Evolutionary conservation across 1,139 yeast genomes (phyloP), one percentile per base, ranked within the genome.

Genomic region (Tardiomyces blankii): DNA sequence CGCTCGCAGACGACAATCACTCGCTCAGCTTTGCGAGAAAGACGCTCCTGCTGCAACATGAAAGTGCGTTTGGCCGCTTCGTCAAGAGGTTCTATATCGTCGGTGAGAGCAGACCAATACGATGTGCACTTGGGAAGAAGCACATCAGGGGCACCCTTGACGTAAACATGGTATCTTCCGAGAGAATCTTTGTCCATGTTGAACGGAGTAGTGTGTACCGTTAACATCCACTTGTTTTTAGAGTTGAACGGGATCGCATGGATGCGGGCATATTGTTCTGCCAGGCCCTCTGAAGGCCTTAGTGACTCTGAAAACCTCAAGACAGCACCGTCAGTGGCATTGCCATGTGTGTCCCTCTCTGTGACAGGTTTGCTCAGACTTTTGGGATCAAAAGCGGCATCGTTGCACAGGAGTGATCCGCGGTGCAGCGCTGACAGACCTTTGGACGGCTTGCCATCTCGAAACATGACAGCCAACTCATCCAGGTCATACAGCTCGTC

Each of bases 61-160:
- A 87, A 87, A 78, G 84, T 83, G 73, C 85, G 94, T 68, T 86
- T 89, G 72, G 85, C 75, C 70, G 87, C 96, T 3, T 14, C 39
- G 19, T 35, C 39, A 19, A 35, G 39, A 18, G 18, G 5, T 14
- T 35, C 39, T 40, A 68, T 72, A 6, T 43, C 38, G 16, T 30
- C 16, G 5, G 9, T 30, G n/a, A 13, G 35, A 5, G 16, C 35
- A 9, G 35, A 14, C 59, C 59, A 13, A 48, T 47, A 28, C 50
- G 41, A 12, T 75, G 62, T 48, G 50, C 75, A 69, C 41, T 61
- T 63, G 9, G 62, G 55, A 42, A 73, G 48, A 38, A 74, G 59
- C 40, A 72, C 66, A 55, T 74, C 78, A 1, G 78, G 78, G 1
- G 78, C 78, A 42, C 78, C 77, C 55, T 74, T 74, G 43, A 72